Percentiles rank a stretch among this genome's conserved stretches.
These are phyloP conservation scores for Oryza meyeriana DNA, from an alignment of 176 grass and related monocot genomes.

Conservation along the genomic window DNA sequence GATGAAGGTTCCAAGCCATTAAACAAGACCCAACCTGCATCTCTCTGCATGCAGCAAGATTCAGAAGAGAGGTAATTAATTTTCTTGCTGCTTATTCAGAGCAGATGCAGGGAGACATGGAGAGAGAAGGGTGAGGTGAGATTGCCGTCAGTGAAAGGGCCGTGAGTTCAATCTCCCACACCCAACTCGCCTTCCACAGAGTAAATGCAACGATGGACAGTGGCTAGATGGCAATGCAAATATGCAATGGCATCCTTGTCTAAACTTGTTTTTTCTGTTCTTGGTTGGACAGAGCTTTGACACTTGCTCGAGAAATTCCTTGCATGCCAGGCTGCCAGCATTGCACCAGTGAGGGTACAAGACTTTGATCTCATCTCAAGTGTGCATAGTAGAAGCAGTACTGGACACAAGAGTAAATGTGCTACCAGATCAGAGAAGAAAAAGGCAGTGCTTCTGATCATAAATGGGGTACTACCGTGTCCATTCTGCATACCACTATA, in stretches of 20 bases:
- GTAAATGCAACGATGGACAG: conserved; percentile 43
- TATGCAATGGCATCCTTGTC: background rate
- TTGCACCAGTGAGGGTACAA: background rate
- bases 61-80: background rate
- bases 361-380: conserved; percentile 15
- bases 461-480: background rate
- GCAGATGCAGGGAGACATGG: background rate
- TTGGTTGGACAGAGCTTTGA: background rate
- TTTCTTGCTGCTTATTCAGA: conserved; percentile 1
- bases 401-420: background rate
- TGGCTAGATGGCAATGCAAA: no score
- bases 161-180: conserved; percentile 2
- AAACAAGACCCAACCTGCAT: conserved; percentile 33
- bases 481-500: background rate
- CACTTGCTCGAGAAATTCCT: background rate
- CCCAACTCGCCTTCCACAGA: conserved; percentile 29
- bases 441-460: background rate
- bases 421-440: background rate
- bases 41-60: conserved; percentile 6
- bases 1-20: conserved; percentile 49
- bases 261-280: background rate
- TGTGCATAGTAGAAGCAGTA: background rate
- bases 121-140: background rate
- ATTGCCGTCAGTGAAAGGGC: conserved; percentile 1
- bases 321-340: background rate